A percentile compares a stretch with the other conserved stretches of the same genome.
Evolutionary conservation across 177 flowering plant species (phyloP).

Genomic region (Vitis hybrid): DNA sequence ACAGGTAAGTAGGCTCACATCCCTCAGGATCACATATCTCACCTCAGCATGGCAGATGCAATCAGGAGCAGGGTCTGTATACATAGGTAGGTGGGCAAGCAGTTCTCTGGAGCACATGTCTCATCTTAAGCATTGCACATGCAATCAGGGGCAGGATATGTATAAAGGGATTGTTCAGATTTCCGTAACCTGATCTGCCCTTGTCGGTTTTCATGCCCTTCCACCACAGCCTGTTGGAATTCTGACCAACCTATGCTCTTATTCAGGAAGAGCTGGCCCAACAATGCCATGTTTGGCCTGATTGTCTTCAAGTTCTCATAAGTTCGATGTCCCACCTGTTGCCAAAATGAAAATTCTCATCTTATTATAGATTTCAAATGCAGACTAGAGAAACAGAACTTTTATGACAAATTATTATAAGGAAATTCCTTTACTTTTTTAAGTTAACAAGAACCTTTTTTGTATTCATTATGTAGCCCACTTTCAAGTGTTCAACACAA

Average conservation of each 20-base stretch:
- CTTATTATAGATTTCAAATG: background rate
- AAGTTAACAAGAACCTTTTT: too few species aligned
- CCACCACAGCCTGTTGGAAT: conserved; percentile 65
- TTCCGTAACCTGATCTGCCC: conserved; percentile 76
- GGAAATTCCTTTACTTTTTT: too few species aligned
- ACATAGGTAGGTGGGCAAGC: background rate
- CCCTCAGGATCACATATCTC: background rate
- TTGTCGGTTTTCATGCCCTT: conserved; percentile 80
- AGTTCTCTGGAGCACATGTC: background rate
- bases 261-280: conserved; percentile 88
- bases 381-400: background rate
- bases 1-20: background rate
- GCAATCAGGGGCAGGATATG: conserved; percentile 96
- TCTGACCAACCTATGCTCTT: conserved; percentile 84
- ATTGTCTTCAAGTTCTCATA: conserved; percentile 81
- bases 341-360: background rate
- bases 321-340: conserved; percentile 90
- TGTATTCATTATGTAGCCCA: too few species aligned
- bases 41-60: too few species aligned
- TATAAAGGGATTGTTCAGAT: conserved; percentile 76
- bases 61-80: too few species aligned
- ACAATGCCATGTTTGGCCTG: conserved; percentile 85
- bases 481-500: too few species aligned
- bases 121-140: conserved; percentile 61
- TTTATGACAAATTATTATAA: too few species aligned